Evolutionary conservation across 768 basidiomycete genomes (phyloP).

Genomic region (Cystofilobasidium capitatum): DNA sequence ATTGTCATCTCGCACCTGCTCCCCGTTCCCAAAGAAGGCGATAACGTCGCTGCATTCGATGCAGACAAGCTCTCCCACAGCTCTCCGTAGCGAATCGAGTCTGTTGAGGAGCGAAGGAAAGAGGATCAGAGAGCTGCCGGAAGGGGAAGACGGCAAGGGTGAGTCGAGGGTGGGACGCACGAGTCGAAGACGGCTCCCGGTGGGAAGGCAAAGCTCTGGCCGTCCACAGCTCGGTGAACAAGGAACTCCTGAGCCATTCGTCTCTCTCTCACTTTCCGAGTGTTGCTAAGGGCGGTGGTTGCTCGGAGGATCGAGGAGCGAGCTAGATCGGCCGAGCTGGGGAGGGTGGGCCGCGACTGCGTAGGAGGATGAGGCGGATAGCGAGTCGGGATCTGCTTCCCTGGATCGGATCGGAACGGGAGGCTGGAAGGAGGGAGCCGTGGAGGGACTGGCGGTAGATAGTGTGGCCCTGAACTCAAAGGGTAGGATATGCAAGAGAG

Average conservation of each 20-base stretch:
- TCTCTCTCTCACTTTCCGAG: too few relatives aligned
- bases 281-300: too few relatives aligned
- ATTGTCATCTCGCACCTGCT: conserved; percentile 20
- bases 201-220: background rate
- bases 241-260: background rate
- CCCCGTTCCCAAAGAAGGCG: conserved; percentile 19
- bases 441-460: too few relatives aligned
- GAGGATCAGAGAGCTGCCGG: background rate
- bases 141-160: background rate
- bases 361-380: too few relatives aligned
- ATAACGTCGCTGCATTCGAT: background rate
- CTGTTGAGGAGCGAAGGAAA: background rate
- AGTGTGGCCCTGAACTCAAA: too few relatives aligned
- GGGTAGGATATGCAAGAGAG: too few relatives aligned
- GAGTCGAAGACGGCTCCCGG: conserved; percentile 4
- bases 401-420: too few relatives aligned
- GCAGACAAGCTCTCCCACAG: background rate
- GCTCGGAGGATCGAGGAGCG: too few relatives aligned
- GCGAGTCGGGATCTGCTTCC: too few relatives aligned
- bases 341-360: too few relatives aligned
- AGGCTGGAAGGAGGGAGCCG: too few relatives aligned
- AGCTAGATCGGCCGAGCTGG: too few relatives aligned
- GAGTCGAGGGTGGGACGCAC: background rate
- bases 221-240: background rate
- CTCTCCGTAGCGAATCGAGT: background rate